Percentiles rank a stretch among this genome's conserved stretches.
These are phyloP conservation scores for Barnettozyma wickerhamii DNA, from an alignment of 805 yeast species.

Conservation along the genomic window DNA sequence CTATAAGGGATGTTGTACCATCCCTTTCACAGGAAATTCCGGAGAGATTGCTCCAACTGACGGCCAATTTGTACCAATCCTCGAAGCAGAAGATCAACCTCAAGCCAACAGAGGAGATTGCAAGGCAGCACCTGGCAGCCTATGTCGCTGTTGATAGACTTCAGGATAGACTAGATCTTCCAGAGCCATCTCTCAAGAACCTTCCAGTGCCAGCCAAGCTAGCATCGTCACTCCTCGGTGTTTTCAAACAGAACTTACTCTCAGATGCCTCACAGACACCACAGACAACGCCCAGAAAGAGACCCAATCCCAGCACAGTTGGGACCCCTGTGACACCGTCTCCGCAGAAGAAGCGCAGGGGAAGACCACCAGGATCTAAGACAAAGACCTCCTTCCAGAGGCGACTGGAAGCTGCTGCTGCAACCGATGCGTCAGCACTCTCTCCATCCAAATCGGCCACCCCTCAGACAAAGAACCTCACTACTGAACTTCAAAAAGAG, in stretches of 20 bases:
- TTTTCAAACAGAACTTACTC: constrained; percentile 1
- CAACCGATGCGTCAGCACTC: constrained; percentile 10
- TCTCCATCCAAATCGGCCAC: not conserved
- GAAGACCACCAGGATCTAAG: constrained; percentile 20
- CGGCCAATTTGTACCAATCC: constrained; percentile 37
- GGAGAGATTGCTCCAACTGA: constrained; percentile 28
- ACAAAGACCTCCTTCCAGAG: constrained; percentile 22
- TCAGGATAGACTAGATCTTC: constrained; percentile 37
- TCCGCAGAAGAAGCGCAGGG: constrained; percentile 16
- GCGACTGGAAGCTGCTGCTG: constrained; percentile 29
- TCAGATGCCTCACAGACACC: constrained; percentile 6
- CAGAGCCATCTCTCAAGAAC: constrained; percentile 44
- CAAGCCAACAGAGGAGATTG: constrained; percentile 53
- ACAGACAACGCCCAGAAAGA: constrained; percentile 8
- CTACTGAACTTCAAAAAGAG: not conserved
- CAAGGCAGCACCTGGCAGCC: constrained; percentile 66
- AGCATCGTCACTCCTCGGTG: constrained; percentile 30
- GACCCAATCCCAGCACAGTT: constrained; percentile 2
- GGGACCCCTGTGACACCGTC: constrained; percentile 7
- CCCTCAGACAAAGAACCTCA: too few species aligned
- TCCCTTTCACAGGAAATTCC: constrained; percentile 42
- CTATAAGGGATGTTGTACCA: constrained; percentile 48
- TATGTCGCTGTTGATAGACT: constrained; percentile 52
- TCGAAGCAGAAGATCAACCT: constrained; percentile 47
- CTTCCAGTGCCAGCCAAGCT: constrained; percentile 54